These are phyloP conservation scores for Hortiboletus campestris DNA, from an alignment of 768 basidiomycete species.

Conservation along the genomic window DNA sequence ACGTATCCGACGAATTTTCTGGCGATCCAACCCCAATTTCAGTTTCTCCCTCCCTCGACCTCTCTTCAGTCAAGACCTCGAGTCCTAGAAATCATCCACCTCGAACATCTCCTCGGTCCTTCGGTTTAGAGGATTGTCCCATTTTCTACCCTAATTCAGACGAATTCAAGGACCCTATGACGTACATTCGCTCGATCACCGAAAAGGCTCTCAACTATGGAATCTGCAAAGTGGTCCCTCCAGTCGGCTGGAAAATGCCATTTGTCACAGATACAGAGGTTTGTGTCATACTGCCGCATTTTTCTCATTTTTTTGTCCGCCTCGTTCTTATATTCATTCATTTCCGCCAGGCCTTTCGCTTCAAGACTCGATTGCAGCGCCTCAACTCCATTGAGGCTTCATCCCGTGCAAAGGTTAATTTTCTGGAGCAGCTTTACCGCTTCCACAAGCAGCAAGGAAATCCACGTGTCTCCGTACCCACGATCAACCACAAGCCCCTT, in stretches of 20 bases:
- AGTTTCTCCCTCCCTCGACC: conserved; percentile 60
- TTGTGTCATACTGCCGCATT: conserved; percentile 31
- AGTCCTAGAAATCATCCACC: conserved; percentile 44
- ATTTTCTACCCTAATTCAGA: conserved; percentile 85
- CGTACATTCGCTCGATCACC: conserved; percentile 82
- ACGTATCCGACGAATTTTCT: conserved; percentile 45
- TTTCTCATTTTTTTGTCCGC: conserved; percentile 22
- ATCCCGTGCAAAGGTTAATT: conserved; percentile 94
- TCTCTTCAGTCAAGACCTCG: conserved; percentile 68
- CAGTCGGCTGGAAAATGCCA: conserved; percentile 91
- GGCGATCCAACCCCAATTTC: conserved; percentile 57
- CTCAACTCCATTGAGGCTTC: conserved; percentile 97
- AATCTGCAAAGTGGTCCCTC: conserved; percentile 96
- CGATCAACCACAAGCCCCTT: conserved; percentile 87
- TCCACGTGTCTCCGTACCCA: conserved; percentile 85
- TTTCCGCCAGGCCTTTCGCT: conserved; percentile 70
- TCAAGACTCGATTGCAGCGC: conserved; percentile 92
- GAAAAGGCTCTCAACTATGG: conserved; percentile 73
- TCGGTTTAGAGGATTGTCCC: conserved; percentile 87
- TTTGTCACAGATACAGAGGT: conserved; percentile 95
- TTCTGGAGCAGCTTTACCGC: conserved; percentile 93
- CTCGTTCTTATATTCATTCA: conserved; percentile 25
- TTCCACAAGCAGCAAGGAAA: conserved; percentile 97
- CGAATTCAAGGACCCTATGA: conserved; percentile 93
- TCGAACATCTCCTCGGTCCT: conserved; percentile 57